A percentile compares a stretch with the other conserved stretches of the same genome.
phyloP scores from a whole-genome alignment of 2,329 filamentous ascomycete genomes.

The Nemania diffusa region DNA sequence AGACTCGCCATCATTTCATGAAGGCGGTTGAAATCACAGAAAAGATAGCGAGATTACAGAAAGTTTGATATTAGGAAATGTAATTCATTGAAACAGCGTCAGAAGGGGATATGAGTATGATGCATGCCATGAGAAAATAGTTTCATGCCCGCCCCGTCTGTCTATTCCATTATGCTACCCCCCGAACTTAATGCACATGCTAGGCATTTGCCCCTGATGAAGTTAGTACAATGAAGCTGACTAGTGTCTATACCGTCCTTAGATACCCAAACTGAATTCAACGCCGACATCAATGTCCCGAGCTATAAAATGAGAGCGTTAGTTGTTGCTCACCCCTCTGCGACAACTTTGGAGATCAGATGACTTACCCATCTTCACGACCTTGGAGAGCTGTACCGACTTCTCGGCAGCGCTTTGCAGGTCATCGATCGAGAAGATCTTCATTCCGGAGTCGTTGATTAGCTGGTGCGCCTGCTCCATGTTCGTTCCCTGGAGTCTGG shows the following conservation, averaged over 20 bases:
- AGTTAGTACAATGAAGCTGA: conserved; percentile 49
- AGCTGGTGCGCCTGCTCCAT: conserved; percentile 91
- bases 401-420: conserved; percentile 97
- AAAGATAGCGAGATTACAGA: background rate
- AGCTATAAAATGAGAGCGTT: conserved; percentile 59
- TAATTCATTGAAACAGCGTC: conserved; percentile 28
- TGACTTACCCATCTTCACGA: conserved; percentile 93
- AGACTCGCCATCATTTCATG: background rate
- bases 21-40: background rate
- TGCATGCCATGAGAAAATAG: conserved; percentile 30
- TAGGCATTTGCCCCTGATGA: conserved; percentile 44
- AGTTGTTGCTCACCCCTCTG: conserved; percentile 34
- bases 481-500: conserved; percentile 97
- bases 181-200: conserved; percentile 31
- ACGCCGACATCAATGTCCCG: conserved; percentile 97
- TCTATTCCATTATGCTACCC: conserved; percentile 35
- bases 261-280: conserved; percentile 95
- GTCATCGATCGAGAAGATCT: conserved; percentile 99
- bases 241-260: conserved; percentile 54
- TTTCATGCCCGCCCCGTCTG: conserved; percentile 31
- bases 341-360: background rate
- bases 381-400: conserved; percentile 98
- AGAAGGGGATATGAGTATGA: conserved; percentile 26
- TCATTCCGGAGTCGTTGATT: conserved; percentile 97
- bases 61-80: conserved; percentile 15